Conservation (phyloP, 805 yeast genomes). For the Kodamaea restingae region DNA sequence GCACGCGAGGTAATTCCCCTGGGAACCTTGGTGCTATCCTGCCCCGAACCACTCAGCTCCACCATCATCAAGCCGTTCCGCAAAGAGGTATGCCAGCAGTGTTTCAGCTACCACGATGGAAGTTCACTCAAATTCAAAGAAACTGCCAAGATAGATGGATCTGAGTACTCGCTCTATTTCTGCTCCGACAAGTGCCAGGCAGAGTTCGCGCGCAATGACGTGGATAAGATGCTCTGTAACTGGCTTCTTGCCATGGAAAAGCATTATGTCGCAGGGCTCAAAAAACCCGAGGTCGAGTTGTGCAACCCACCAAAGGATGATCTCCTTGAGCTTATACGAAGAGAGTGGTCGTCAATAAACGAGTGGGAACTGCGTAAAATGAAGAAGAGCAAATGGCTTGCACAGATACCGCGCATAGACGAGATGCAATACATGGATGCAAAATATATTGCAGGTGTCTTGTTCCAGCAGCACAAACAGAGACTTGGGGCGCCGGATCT, state of each 20-base stretch:
- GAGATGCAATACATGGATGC: conserved; percentile 52
- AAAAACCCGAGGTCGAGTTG: conserved; percentile 23
- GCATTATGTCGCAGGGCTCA: conserved; percentile 18
- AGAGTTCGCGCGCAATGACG: conserved; percentile 34
- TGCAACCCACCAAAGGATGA: conserved; percentile 12
- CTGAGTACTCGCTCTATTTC: conserved; percentile 45
- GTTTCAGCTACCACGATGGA: conserved; percentile 50
- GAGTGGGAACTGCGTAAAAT: conserved; percentile 30
- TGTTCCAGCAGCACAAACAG: conserved; percentile 27
- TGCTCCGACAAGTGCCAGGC: conserved; percentile 46
- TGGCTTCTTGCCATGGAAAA: conserved; percentile 37
- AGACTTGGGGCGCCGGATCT: conserved; percentile 2
- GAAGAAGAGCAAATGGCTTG: conserved; percentile 14
- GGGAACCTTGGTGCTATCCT: conserved; percentile 38
- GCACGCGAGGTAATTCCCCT: conserved; percentile 37
- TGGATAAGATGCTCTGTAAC: conserved; percentile 28
- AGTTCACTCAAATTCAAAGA: conserved; percentile 41
- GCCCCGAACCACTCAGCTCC: conserved; percentile 43
- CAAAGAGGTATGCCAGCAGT: conserved; percentile 58
- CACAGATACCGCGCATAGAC: conserved; percentile 38
- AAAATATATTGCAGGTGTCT: conserved; percentile 41
- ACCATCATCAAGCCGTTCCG: conserved; percentile 50
- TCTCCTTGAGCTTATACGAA: conserved; percentile 13
- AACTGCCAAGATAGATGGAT: conserved; percentile 13
- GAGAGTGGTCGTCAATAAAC: conserved; percentile 36